These are phyloP conservation scores for Jacaranda copaia DNA, from an alignment of 257 asterid genomes.

Conservation along the genomic window DNA sequence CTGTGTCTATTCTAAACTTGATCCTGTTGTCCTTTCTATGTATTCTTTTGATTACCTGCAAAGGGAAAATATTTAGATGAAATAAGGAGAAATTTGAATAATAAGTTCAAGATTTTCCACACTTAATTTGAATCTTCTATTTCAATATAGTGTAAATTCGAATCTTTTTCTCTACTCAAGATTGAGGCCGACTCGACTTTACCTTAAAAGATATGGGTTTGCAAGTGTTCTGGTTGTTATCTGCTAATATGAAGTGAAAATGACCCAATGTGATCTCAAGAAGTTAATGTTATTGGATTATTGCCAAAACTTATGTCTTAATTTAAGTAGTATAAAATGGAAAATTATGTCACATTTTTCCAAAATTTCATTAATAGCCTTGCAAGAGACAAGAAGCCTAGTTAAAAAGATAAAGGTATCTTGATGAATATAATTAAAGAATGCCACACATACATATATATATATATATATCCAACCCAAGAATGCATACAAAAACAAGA, in stretches of 20 bases:
- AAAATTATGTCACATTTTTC: not conserved
- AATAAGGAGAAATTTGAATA: not conserved
- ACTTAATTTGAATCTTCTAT: no score
- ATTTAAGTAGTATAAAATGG: not conserved
- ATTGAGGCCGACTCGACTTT: not conserved
- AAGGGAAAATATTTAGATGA: conserved; percentile 15
- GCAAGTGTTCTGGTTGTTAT: no score
- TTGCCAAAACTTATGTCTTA: not conserved
- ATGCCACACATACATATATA: no score
- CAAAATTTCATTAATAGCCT: not conserved
- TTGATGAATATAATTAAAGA: no score
- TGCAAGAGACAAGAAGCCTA: not conserved
- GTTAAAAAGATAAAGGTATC: not conserved
- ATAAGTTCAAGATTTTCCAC: no score
- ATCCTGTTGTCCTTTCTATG: not conserved
- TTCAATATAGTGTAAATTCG: no score
- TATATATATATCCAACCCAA: no score
- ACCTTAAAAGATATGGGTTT: not conserved
- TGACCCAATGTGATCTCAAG: not conserved
- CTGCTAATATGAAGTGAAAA: no score
- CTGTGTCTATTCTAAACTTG: not conserved
- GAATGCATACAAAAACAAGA: no score
- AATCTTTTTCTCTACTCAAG: no score
- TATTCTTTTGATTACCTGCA: conserved; percentile 36
- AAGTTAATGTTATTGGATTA: not conserved